Evolutionary conservation across 495 filamentous ascomycete genomes (phyloP).

Genomic region (Daldinia childiae): DNA sequence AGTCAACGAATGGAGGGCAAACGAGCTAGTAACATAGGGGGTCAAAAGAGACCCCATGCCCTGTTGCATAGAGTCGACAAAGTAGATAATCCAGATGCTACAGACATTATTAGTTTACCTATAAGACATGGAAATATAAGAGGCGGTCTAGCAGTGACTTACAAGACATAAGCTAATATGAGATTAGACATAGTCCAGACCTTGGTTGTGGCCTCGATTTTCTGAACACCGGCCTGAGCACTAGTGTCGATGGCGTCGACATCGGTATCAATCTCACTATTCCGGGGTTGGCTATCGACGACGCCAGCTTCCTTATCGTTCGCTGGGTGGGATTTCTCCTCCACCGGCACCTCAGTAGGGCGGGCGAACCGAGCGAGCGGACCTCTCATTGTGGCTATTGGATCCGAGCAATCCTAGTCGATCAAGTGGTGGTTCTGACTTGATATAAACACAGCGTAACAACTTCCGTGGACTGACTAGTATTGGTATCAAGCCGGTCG

Average conservation of each 20-base stretch:
- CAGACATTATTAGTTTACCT: slow-evolving; percentile 17
- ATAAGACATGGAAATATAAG: background rate
- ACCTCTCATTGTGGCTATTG: slow-evolving; percentile 35
- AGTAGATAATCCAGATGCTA: slow-evolving; percentile 64
- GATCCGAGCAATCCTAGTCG: background rate
- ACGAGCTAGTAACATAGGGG: slow-evolving; percentile 59
- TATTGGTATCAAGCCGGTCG: no score
- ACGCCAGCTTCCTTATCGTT: slow-evolving; percentile 39
- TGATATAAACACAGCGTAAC: background rate
- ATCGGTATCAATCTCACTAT: slow-evolving; percentile 46
- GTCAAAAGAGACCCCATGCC: slow-evolving; percentile 51
- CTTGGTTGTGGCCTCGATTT: slow-evolving; percentile 59
- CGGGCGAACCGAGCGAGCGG: slow-evolving; percentile 30
- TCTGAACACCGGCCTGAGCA: slow-evolving; percentile 58
- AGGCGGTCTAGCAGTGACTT: slow-evolving; percentile 15
- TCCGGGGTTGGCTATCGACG: slow-evolving; percentile 25
- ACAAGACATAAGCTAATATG: slow-evolving; percentile 57
- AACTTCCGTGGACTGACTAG: no score
- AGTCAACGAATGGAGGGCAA: slow-evolving; percentile 57
- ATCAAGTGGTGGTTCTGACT: slow-evolving; percentile 3
- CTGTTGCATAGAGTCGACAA: slow-evolving; percentile 60
- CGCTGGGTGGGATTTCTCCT: slow-evolving; percentile 20
- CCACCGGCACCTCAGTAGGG: slow-evolving; percentile 37
- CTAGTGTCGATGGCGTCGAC: slow-evolving; percentile 38
- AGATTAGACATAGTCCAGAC: slow-evolving; percentile 57